These are phyloP conservation scores for Avena sativa DNA, from an alignment of 176 grass and related monocot species.

Conservation along the genomic window DNA sequence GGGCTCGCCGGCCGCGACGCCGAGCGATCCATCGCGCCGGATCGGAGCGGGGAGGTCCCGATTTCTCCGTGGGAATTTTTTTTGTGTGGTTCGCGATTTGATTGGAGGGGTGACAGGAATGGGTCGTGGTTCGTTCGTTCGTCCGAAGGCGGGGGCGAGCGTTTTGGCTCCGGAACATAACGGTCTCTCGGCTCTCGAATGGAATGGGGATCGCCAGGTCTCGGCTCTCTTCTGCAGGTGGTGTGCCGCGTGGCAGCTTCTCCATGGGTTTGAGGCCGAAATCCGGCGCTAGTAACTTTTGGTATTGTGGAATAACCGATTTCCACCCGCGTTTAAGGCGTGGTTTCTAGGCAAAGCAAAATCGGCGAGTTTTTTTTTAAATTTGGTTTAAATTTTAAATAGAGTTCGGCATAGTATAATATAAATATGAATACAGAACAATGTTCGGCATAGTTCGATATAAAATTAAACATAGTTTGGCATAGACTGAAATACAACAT, in stretches of 20 bases:
- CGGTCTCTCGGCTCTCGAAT: slow-evolving; percentile 52
- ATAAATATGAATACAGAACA: too few species aligned
- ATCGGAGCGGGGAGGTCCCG: not conserved
- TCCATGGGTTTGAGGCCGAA: not conserved
- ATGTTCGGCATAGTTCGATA: too few species aligned
- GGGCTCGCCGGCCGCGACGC: slow-evolving; percentile 59
- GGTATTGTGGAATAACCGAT: too few species aligned
- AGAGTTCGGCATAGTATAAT: too few species aligned
- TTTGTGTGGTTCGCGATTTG: not conserved
- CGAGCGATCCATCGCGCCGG: slow-evolving; percentile 47
- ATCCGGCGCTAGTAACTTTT: too few species aligned
- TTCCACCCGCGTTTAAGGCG: too few species aligned
- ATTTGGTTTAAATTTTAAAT: too few species aligned
- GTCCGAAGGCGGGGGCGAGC: slow-evolving; percentile 26
- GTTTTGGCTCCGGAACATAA: slow-evolving; percentile 34
- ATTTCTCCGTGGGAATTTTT: not conserved
- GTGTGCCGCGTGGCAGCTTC: not conserved
- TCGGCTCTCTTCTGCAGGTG: slow-evolving; percentile 8
- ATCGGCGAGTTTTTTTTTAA: too few species aligned
- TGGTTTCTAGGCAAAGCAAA: too few species aligned
- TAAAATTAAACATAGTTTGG: too few species aligned
- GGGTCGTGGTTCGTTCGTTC: slow-evolving; percentile 38
- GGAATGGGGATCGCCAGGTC: slow-evolving; percentile 7
- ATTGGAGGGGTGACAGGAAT: not conserved
- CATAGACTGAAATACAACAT: too few species aligned